Percentiles rank a stretch among this genome's conserved stretches.
phyloP scores from a whole-genome alignment of 139 green algal species.

The Parachlorella kessleri region DNA sequence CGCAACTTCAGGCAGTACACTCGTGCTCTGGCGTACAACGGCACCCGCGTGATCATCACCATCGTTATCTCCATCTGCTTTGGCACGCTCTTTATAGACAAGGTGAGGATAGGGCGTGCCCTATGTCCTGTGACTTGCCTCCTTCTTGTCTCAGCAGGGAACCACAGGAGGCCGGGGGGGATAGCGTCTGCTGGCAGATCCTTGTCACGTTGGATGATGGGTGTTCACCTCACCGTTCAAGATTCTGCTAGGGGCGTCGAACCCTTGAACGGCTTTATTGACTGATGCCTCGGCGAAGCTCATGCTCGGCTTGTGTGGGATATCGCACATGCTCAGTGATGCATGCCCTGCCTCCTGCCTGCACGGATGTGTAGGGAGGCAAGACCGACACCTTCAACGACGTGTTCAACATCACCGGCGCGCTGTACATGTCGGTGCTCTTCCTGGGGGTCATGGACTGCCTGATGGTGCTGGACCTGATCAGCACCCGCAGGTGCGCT shows the following conservation, averaged over 20 bases:
- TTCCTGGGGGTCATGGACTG: slow-evolving; percentile 37
- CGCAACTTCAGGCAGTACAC: slow-evolving; percentile 36
- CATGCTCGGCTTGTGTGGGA: too few species aligned
- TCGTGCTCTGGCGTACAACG: slow-evolving; percentile 46
- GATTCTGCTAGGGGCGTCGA: background rate
- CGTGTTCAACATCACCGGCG: slow-evolving; percentile 61
- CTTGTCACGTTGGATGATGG: too few species aligned
- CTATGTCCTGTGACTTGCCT: too few species aligned
- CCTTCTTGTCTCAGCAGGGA: too few species aligned
- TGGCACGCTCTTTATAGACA: slow-evolving; percentile 35
- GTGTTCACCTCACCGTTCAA: too few species aligned
- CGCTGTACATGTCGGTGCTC: slow-evolving; percentile 48
- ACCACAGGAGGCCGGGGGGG: too few species aligned
- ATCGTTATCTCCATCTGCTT: slow-evolving; percentile 48
- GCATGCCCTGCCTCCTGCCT: too few species aligned
- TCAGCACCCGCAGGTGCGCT: slow-evolving; percentile 4
- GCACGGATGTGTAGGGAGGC: too few species aligned
- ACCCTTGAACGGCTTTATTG: slow-evolving; percentile 1
- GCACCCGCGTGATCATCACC: slow-evolving; percentile 41
- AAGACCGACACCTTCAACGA: background rate
- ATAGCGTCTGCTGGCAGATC: too few species aligned
- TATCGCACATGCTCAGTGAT: too few species aligned
- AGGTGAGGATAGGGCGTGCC: slow-evolving; percentile 5
- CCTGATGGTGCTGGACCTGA: slow-evolving; percentile 12
- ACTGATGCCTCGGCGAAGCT: background rate